phyloP scores from a whole-genome alignment of 768 basidiomycete genomes.

The Xerocomus brunneocitrinus region DNA sequence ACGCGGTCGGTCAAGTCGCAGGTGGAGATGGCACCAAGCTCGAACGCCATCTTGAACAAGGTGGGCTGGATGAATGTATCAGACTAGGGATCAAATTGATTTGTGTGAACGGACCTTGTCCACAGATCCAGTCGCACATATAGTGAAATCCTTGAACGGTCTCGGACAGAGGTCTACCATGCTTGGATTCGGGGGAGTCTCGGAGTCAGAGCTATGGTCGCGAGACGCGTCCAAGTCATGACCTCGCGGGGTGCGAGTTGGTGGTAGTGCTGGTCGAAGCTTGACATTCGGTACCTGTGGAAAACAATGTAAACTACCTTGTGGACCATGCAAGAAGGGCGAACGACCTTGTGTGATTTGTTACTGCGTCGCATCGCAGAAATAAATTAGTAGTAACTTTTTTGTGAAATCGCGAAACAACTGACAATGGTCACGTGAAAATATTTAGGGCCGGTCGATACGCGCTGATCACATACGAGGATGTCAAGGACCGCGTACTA shows the following conservation, averaged over 20 bases:
- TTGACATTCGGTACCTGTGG: conserved; percentile 77
- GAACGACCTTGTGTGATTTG: conserved; percentile 59
- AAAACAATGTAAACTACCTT: background rate
- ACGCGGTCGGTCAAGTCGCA: conserved; percentile 77
- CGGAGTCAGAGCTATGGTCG: conserved; percentile 47
- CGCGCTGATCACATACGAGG: conserved; percentile 1
- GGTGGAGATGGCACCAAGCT: conserved; percentile 71
- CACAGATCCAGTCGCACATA: conserved; percentile 73
- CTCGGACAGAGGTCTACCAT: conserved; percentile 52
- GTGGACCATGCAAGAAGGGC: background rate
- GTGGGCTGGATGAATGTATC: conserved; percentile 42
- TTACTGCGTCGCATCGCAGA: conserved; percentile 49
- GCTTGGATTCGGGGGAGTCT: conserved; percentile 42
- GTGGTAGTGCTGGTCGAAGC: conserved; percentile 57
- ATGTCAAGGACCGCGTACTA: too few relatives aligned
- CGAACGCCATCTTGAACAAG: conserved; percentile 69
- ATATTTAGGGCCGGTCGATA: conserved; percentile 24
- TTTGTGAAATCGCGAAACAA: background rate
- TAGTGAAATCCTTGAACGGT: conserved; percentile 58
- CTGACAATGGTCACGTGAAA: conserved; percentile 15
- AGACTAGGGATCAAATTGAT: conserved; percentile 2
- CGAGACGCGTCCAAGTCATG: conserved; percentile 26
- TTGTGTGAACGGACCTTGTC: conserved; percentile 59
- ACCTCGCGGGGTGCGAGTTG: conserved; percentile 16
- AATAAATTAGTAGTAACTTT: background rate